phyloP scores from a whole-genome alignment of 108 stramenopile genomes.

The Nitzschia putrida region DNA sequence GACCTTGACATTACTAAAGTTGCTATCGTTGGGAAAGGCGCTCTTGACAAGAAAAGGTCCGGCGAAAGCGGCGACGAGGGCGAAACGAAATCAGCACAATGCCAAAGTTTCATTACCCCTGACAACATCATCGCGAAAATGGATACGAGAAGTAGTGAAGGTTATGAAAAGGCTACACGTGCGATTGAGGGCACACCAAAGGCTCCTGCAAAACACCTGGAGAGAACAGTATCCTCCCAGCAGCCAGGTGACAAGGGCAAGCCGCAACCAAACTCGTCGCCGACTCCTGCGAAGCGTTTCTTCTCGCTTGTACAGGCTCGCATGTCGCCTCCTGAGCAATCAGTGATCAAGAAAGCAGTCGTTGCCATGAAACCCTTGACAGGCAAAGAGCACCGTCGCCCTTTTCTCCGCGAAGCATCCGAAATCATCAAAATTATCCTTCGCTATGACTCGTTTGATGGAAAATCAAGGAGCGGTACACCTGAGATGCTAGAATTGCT shows the following conservation, averaged over 20 bases:
- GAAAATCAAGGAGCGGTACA: slow-evolving; percentile 16
- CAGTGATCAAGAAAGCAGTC: slow-evolving; percentile 52
- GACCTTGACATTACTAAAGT: slow-evolving; percentile 52
- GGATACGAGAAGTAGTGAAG: slow-evolving; percentile 25
- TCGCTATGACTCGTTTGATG: slow-evolving; percentile 26
- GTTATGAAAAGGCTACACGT: background rate
- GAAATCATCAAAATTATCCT: slow-evolving; percentile 40
- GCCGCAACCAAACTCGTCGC: background rate
- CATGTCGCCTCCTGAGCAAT: slow-evolving; percentile 43
- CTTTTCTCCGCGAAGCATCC: slow-evolving; percentile 34
- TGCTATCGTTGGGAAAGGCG: slow-evolving; percentile 46
- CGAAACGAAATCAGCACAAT: background rate
- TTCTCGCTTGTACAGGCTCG: slow-evolving; percentile 21
- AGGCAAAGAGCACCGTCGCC: slow-evolving; percentile 27
- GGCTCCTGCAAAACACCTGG: background rate
- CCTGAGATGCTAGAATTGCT: slow-evolving; percentile 53
- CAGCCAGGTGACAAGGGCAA: background rate
- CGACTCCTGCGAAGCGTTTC: slow-evolving; percentile 19
- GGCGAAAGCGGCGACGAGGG: background rate
- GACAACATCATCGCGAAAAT: slow-evolving; percentile 45
- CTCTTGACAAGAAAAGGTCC: background rate
- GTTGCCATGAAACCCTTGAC: slow-evolving; percentile 64
- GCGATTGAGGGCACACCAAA: slow-evolving; percentile 10
- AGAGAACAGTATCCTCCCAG: background rate
- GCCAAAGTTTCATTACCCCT: slow-evolving; percentile 49